phyloP scores from a whole-genome alignment of 306 rosid species.

The Gastrolobium villosum region DNA sequence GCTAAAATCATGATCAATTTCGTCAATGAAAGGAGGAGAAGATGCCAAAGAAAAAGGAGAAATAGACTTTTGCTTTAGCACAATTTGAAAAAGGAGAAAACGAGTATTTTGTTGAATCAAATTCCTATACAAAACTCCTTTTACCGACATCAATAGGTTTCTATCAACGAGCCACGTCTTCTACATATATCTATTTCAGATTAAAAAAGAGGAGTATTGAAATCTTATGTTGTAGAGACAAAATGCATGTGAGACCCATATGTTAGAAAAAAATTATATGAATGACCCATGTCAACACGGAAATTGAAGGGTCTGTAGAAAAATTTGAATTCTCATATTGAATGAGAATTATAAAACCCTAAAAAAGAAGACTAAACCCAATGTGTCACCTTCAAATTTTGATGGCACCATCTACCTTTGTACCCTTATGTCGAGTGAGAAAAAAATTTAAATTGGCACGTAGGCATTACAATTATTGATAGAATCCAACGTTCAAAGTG shows the following conservation, averaged over 20 bases:
- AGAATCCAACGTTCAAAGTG: conserved; percentile 9
- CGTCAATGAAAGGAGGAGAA: neutral
- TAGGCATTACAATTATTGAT: neutral
- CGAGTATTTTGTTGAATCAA: neutral
- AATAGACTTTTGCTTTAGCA: neutral
- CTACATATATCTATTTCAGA: neutral
- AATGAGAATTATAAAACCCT: no score
- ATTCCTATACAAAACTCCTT: neutral
- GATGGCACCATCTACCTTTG: neutral
- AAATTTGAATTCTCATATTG: no score
- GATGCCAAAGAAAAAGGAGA: conserved; percentile 11
- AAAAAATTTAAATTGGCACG: neutral
- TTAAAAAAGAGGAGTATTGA: no score
- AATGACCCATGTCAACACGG: no score
- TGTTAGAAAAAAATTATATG: no score
- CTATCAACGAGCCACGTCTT: neutral
- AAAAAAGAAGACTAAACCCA: neutral
- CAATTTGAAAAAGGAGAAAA: neutral
- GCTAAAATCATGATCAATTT: neutral
- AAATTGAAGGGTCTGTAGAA: no score
- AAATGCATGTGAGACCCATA: no score
- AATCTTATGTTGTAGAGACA: no score
- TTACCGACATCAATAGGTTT: neutral
- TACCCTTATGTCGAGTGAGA: neutral
- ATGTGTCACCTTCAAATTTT: neutral